A percentile compares a stretch with the other conserved stretches of the same genome.
These are phyloP conservation scores for Lojkania enalia DNA, from an alignment of 2,329 filamentous ascomycete species.

Conservation along the genomic window DNA sequence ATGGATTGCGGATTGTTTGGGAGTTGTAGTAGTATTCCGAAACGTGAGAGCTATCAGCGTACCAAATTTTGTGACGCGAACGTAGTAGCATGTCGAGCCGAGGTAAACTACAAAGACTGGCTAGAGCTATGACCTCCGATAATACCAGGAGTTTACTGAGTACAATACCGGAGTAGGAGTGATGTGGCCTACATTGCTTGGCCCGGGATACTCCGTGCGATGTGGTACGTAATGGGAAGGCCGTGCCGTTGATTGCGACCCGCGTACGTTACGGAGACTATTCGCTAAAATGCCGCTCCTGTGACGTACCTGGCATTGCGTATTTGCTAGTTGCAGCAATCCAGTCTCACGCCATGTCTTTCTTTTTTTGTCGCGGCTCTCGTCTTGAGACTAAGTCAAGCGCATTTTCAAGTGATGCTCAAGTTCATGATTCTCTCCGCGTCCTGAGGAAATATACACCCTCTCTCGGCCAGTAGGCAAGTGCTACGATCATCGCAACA, in stretches of 20 bases:
- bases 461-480: no score
- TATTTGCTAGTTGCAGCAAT: constrained; percentile 5
- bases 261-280: constrained; percentile 18
- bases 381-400: constrained; percentile 1
- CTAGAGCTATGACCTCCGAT: constrained; percentile 12
- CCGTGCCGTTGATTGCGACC: constrained; percentile 2
- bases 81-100: constrained; percentile 20
- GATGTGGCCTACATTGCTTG: background rate
- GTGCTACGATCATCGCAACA: no score
- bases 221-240: background rate
- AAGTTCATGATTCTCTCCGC: background rate
- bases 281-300: constrained; percentile 6
- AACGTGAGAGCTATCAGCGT: background rate
- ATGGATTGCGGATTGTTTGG: constrained; percentile 9
- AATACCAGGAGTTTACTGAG: constrained; percentile 31
- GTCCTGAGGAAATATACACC: background rate
- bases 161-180: constrained; percentile 17
- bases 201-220: background rate
- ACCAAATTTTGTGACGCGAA: constrained; percentile 4
- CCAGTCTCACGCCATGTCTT: background rate
- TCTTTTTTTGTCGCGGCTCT: background rate
- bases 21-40: constrained; percentile 4
- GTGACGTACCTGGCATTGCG: constrained; percentile 16
- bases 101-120: constrained; percentile 24
- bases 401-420: constrained; percentile 2